Conservation (phyloP, 2,329 filamentous ascomycete species). For the Talaromyces islandicus region DNA sequence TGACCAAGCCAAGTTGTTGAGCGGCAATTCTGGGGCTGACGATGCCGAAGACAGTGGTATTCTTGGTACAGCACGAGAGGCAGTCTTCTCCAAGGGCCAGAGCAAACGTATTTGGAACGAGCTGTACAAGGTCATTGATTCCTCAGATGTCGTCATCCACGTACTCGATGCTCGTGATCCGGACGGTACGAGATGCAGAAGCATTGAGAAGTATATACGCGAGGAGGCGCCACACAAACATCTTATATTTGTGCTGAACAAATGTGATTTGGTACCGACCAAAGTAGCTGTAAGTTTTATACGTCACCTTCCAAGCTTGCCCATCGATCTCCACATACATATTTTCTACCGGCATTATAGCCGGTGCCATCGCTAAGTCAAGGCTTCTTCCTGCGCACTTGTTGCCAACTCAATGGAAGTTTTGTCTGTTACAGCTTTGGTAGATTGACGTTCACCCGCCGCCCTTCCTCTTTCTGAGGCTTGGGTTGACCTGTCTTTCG, state of each 20-base stretch:
- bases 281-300: slow-evolving; percentile 79
- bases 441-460: slow-evolving; percentile 77
- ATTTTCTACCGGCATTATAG: slow-evolving; percentile 19
- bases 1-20: slow-evolving; percentile 71
- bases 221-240: slow-evolving; percentile 97
- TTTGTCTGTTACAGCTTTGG: slow-evolving; percentile 98
- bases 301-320: slow-evolving; percentile 2
- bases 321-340: background rate
- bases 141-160: slow-evolving; percentile 92
- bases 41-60: slow-evolving; percentile 41
- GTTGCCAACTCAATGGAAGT: slow-evolving; percentile 63
- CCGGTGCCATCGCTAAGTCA: slow-evolving; percentile 73
- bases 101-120: slow-evolving; percentile 98
- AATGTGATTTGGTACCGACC: slow-evolving; percentile 88
- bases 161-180: slow-evolving; percentile 87
- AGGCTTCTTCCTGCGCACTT: slow-evolving; percentile 61
- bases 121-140: slow-evolving; percentile 90
- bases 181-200: slow-evolving; percentile 79
- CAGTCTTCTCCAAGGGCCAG: slow-evolving; percentile 91
- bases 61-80: slow-evolving; percentile 64
- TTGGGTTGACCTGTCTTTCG: slow-evolving; percentile 67
- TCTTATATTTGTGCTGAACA: slow-evolving; percentile 82
- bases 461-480: slow-evolving; percentile 57
- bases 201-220: slow-evolving; percentile 86
- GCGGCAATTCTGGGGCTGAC: slow-evolving; percentile 59